Evolutionary conservation across 1,139 yeast species (phyloP).

Genomic region (Citeromyces hawaiiensis): DNA sequence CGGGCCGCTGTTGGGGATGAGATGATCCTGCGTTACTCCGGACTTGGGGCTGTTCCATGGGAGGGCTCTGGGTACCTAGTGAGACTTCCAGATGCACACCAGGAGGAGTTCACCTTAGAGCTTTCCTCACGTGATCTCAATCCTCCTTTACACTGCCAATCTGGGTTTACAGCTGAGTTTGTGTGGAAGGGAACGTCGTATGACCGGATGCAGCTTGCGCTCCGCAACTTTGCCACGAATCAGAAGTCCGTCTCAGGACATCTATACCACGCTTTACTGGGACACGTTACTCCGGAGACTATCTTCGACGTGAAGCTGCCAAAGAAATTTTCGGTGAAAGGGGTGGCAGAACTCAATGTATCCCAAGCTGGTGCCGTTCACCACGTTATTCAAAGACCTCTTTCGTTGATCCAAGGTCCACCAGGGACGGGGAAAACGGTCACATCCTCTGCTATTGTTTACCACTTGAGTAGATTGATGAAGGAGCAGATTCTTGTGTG

Average conservation of each 20-base stretch:
- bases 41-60: constrained; percentile 43
- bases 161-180: constrained; percentile 74
- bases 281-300: constrained; percentile 56
- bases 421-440: constrained; percentile 97
- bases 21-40: constrained; percentile 49
- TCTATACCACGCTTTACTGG: constrained; percentile 69
- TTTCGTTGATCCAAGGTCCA: constrained; percentile 92
- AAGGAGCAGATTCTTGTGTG: constrained; percentile 62
- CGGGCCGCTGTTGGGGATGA: constrained; percentile 85
- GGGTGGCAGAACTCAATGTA: constrained; percentile 54
- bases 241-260: constrained; percentile 64
- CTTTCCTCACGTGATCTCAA: constrained; percentile 26
- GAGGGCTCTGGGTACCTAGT: constrained; percentile 61
- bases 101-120: constrained; percentile 67
- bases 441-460: constrained; percentile 80
- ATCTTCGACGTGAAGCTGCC: constrained; percentile 54
- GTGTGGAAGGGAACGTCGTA: constrained; percentile 85
- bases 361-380: constrained; percentile 76
- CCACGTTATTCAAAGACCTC: constrained; percentile 58
- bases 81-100: constrained; percentile 52
- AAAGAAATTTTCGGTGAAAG: constrained; percentile 46
- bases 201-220: constrained; percentile 73
- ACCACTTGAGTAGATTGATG: constrained; percentile 53
- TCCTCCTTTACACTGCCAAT: constrained; percentile 49
- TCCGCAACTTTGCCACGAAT: constrained; percentile 59